These are phyloP conservation scores for Trichoderma virens DNA, from an alignment of 495 filamentous ascomycete species.

Conservation along the genomic window DNA sequence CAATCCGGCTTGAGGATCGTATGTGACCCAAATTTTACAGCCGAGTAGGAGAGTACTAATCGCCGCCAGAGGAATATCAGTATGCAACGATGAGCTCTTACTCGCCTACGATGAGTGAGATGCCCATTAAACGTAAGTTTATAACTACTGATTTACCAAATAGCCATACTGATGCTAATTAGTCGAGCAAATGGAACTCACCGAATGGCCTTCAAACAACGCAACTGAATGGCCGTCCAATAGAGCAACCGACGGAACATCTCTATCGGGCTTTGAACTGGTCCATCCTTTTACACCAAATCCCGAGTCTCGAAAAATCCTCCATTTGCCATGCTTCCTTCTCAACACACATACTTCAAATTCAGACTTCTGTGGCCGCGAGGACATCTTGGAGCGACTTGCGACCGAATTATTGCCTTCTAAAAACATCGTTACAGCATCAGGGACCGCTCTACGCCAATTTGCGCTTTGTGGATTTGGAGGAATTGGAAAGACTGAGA, in stretches of 20 bases:
- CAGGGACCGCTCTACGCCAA: constrained; percentile 9
- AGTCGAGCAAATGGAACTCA: neutral
- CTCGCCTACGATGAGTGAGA: too few species aligned
- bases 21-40: too few species aligned
- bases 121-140: too few species aligned
- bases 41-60: too few species aligned
- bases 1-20: too few species aligned
- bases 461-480: constrained; percentile 30
- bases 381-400: constrained; percentile 22
- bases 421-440: constrained; percentile 12
- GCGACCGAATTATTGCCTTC: constrained; percentile 15
- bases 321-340: neutral
- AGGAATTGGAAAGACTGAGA: constrained; percentile 34
- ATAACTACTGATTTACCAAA: too few species aligned
- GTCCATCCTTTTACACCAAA: neutral
- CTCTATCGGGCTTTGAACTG: neutral
- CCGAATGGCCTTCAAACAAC: neutral
- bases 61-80: too few species aligned
- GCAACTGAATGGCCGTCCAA: neutral
- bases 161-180: neutral
- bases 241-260: neutral
- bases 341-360: constrained; percentile 13
- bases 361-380: constrained; percentile 21
- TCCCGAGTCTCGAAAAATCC: neutral
- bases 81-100: too few species aligned